These are phyloP conservation scores for Calocybe gambosa DNA, from an alignment of 1,284 basidiomycete species.

Conservation along the genomic window DNA sequence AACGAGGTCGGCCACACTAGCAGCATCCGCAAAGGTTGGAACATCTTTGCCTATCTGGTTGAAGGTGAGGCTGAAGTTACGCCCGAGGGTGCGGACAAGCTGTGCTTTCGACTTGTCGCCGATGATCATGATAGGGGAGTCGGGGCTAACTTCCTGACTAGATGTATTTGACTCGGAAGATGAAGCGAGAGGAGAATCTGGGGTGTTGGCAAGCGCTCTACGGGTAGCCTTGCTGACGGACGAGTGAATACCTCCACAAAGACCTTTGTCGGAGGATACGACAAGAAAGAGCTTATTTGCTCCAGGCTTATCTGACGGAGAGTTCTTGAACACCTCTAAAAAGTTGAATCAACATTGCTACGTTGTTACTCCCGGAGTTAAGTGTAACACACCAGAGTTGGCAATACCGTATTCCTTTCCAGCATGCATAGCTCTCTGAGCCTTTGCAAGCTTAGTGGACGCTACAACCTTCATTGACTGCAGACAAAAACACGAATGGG, in stretches of 20 bases:
- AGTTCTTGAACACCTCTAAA: conserved; percentile 77
- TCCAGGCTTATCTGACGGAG: conserved; percentile 53
- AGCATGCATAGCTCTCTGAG: conserved; percentile 89
- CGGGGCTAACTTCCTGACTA: conserved; percentile 42
- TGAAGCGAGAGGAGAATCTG: conserved; percentile 52
- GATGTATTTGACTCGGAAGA: conserved; percentile 23
- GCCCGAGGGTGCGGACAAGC: conserved; percentile 62
- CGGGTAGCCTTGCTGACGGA: conserved; percentile 90
- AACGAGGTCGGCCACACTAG: conserved; percentile 91
- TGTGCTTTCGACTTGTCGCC: conserved; percentile 99
- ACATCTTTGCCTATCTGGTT: conserved; percentile 98
- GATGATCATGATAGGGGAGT: conserved; percentile 77
- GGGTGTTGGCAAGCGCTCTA: conserved; percentile 49
- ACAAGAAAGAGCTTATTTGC: conserved; percentile 86
- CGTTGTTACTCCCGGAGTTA: neutral
- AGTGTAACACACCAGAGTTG: conserved; percentile 71
- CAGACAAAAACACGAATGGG: neutral
- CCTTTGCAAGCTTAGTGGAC: conserved; percentile 71
- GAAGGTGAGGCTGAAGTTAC: conserved; percentile 84
- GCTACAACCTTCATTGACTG: conserved; percentile 99
- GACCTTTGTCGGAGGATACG: conserved; percentile 97
- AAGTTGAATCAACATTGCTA: neutral
- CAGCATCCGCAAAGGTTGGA: conserved; percentile 95
- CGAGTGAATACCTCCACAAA: conserved; percentile 99
- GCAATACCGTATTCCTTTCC: conserved; percentile 95